Conservation (phyloP, 2,329 filamentous ascomycete genomes). For the Akanthomyces uredinophilus region DNA sequence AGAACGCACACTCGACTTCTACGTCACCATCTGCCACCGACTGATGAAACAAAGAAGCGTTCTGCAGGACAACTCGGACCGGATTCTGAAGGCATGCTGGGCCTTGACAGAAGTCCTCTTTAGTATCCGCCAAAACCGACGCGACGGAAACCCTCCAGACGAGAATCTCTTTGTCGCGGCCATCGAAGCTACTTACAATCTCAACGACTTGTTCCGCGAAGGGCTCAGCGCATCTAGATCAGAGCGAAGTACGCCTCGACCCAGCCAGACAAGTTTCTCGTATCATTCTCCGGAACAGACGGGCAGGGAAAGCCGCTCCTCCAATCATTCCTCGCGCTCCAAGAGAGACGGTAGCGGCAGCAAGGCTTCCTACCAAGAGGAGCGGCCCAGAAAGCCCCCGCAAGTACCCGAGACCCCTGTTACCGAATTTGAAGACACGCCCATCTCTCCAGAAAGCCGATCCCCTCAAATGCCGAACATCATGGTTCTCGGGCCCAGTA, state of each 20-base stretch:
- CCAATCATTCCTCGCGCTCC: constrained; percentile 48
- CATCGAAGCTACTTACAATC: constrained; percentile 12
- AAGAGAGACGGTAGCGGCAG: constrained; percentile 47
- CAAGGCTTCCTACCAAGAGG: constrained; percentile 40
- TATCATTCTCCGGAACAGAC: constrained; percentile 41
- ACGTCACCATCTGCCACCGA: constrained; percentile 86
- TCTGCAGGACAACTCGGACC: constrained; percentile 74
- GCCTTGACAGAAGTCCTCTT: constrained; percentile 88
- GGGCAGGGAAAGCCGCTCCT: constrained; percentile 44
- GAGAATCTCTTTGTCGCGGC: constrained; percentile 62
- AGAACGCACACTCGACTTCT: constrained; percentile 88
- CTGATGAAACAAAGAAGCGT: constrained; percentile 91
- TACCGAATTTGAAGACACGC: constrained; percentile 90
- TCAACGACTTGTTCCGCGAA: constrained; percentile 12
- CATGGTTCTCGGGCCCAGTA: constrained; percentile 70
- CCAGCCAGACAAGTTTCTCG: constrained; percentile 71
- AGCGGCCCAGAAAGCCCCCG: constrained; percentile 43
- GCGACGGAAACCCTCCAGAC: constrained; percentile 67
- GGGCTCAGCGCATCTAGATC: constrained; percentile 67
- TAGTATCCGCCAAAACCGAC: constrained; percentile 75
- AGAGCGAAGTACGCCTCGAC: constrained; percentile 78
- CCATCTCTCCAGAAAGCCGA: constrained; percentile 73
- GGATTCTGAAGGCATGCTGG: constrained; percentile 83
- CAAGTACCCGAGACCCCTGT: constrained; percentile 81
- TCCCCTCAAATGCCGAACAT: constrained; percentile 79